Evolutionary conservation across 495 filamentous ascomycete genomes (phyloP).

Genomic region (Penicillium lagena): DNA sequence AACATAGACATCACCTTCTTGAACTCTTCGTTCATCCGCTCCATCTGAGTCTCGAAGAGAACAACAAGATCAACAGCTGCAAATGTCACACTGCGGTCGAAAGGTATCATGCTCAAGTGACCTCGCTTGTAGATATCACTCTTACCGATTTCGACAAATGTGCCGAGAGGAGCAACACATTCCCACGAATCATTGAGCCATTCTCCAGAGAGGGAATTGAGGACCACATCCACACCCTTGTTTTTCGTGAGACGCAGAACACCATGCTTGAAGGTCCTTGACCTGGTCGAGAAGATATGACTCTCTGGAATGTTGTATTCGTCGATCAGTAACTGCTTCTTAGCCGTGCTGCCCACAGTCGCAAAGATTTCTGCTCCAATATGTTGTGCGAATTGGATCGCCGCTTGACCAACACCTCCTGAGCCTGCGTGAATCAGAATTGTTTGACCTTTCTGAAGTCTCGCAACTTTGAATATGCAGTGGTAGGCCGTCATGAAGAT

Average conservation of each 20-base stretch:
- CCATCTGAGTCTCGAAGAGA: background rate
- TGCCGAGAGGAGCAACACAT: slow-evolving; percentile 9
- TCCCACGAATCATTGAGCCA: slow-evolving; percentile 17
- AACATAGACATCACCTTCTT: too few species aligned
- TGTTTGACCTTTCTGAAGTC: slow-evolving; percentile 18
- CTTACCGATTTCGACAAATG: slow-evolving; percentile 19
- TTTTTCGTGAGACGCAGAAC: slow-evolving; percentile 5
- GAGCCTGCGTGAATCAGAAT: slow-evolving; percentile 47
- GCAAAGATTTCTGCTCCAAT: slow-evolving; percentile 20
- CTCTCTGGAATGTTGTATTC: slow-evolving; percentile 8
- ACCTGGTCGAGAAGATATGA: slow-evolving; percentile 10
- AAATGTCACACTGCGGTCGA: slow-evolving; percentile 15
- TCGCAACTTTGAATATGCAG: background rate
- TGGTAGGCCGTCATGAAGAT: slow-evolving; percentile 1
- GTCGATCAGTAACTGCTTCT: slow-evolving; percentile 21
- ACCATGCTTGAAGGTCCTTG: background rate
- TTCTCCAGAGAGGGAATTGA: slow-evolving; percentile 21
- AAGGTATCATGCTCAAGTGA: slow-evolving; percentile 16
- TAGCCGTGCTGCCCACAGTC: slow-evolving; percentile 31
- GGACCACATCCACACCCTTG: slow-evolving; percentile 15
- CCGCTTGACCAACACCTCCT: slow-evolving; percentile 35
- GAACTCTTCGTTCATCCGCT: background rate
- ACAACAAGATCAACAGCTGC: slow-evolving; percentile 1
- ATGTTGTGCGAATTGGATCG: slow-evolving; percentile 17
- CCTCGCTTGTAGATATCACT: slow-evolving; percentile 10